Evolutionary conservation across 768 basidiomycete genomes (phyloP).

Genomic region (Megacollybia marginata): DNA sequence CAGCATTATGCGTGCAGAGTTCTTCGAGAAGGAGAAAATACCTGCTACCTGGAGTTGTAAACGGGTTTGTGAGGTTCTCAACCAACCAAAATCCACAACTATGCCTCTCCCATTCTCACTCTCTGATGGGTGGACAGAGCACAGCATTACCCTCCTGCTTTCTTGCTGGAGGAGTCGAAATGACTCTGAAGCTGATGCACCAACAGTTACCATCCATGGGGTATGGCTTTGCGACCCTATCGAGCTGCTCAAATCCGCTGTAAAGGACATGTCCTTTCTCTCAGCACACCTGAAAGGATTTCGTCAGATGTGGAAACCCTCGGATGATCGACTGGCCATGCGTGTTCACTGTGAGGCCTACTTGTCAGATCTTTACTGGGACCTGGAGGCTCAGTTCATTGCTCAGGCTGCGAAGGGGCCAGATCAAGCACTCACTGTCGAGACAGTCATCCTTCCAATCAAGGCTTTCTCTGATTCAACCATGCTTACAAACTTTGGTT

Average conservation of each 20-base stretch:
- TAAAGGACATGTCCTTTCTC: conserved; percentile 4
- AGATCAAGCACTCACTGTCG: conserved; percentile 5
- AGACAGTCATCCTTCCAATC: conserved; percentile 13
- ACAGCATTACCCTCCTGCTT: conserved; percentile 6
- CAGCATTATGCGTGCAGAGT: conserved; percentile 11
- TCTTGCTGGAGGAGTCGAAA: conserved; percentile 7
- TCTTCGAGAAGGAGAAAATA: conserved; percentile 6
- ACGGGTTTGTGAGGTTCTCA: conserved; percentile 8
- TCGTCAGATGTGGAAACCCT: conserved; percentile 13
- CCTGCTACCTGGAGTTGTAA: conserved; percentile 8
- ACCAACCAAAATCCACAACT: neutral
- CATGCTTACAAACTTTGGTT: conserved; percentile 27
- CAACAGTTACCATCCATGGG: conserved; percentile 16
- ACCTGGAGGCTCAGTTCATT: conserved; percentile 13
- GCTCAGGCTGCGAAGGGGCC: no score
- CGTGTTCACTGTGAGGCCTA: conserved; percentile 18
- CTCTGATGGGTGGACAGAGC: conserved; percentile 8
- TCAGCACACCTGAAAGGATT: conserved; percentile 19
- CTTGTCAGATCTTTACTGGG: conserved; percentile 15
- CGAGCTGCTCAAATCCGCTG: conserved; percentile 16
- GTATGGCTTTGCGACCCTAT: conserved; percentile 18
- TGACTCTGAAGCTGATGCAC: conserved; percentile 7
- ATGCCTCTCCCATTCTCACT: neutral
- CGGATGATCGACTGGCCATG: conserved; percentile 5
- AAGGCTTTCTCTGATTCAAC: conserved; percentile 30